Evolutionary conservation across 306 rosid species (phyloP).

Genomic region (Vigna trinervia): DNA sequence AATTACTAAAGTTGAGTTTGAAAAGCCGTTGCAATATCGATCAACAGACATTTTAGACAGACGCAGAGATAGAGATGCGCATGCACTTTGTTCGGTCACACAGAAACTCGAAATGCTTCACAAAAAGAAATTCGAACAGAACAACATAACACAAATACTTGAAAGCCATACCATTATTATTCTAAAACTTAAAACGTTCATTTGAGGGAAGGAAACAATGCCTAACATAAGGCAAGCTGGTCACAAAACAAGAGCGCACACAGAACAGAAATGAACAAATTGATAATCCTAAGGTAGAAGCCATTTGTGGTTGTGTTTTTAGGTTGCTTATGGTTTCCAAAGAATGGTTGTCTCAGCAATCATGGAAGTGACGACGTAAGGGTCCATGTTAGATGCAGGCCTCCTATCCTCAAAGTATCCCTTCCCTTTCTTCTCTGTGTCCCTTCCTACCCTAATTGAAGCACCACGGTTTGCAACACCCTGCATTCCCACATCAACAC

Average conservation of each 20-base stretch:
- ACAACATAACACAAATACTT: neutral
- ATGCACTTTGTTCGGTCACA: too few species aligned
- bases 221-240: neutral
- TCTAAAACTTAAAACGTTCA: neutral
- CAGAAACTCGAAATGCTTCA: neutral
- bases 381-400: slow-evolving; percentile 98
- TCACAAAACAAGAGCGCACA: neutral
- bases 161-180: slow-evolving; percentile 1
- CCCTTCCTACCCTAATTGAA: slow-evolving; percentile 87
- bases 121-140: neutral
- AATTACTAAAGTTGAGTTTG: too few species aligned
- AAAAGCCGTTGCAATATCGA: too few species aligned
- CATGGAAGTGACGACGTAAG: slow-evolving; percentile 90
- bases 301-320: neutral
- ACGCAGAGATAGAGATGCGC: too few species aligned
- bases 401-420: slow-evolving; percentile 95
- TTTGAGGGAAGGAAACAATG: neutral
- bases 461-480: slow-evolving; percentile 99
- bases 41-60: too few species aligned
- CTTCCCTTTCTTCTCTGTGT: slow-evolving; percentile 88
- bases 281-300: neutral
- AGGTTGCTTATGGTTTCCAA: slow-evolving; percentile 68
- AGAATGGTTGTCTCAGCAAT: slow-evolving; percentile 89
- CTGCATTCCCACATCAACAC: slow-evolving; percentile 43
- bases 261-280: neutral